Base-by-base conservation (phyloP, 352 stramenopile species). In the Phytophthora pini region DNA sequence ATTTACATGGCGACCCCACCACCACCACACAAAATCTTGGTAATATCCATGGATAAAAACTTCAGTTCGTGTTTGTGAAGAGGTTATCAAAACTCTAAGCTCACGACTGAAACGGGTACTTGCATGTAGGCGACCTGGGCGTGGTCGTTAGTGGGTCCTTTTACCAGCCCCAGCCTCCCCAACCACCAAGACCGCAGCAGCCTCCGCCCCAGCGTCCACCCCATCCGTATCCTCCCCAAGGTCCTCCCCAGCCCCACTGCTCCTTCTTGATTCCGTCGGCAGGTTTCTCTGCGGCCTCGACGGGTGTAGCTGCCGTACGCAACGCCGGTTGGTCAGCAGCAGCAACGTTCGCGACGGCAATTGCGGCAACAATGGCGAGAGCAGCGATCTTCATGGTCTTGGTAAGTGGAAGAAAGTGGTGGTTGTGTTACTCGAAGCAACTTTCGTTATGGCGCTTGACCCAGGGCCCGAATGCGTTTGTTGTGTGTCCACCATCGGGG, bases 181-280 rank as follows among this genome's bases (percentile, higher is more conserved):
- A 56, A n/a, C 49, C 49, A 36, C 45, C 45, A 9, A 45, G 31
- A 13, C 49, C 49, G 10, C 26, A 24, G n/a, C 46, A 53, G 9
- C 40, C 40, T 29, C 40, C 17, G 26, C 41, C 20, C 41, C 41
- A 48, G 17, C 41, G 7, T 8, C 41, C 41, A 12, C 45, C 45
- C 45, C 45, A 52, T 15, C 45, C 45, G 5, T 24, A 11, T 48
- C 41, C 41, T 3, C 41, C 41, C 17, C 41, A 47, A 3, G 8
- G 10, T 32, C 22, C 40, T 24, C 40, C 40, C 40, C 40, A 46
- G 40, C 40, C 40, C 41, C 44, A 9, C n/a, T 48, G 10, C 20
- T 50, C 31, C 9, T 36, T 36, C 44, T 31, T 50, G 24, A 34
- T 3, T 32, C 44, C 44, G 15, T 32, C 22, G n/a, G 44, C 22